Evolutionary conservation across 2,329 filamentous ascomycete genomes (phyloP).

Genomic region (Nothomitra cinnamomea): DNA sequence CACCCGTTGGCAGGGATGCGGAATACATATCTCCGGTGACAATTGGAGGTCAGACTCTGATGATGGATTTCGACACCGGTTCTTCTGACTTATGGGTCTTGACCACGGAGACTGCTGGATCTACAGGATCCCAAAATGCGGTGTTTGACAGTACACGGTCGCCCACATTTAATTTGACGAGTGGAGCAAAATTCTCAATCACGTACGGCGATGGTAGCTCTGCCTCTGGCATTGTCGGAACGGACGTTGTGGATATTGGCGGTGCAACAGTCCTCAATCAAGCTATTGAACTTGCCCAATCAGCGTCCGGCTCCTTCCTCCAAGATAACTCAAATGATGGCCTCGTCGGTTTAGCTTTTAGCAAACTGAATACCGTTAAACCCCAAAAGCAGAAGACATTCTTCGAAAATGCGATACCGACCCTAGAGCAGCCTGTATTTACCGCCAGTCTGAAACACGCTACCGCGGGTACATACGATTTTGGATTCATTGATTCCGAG

Average conservation of each 20-base stretch:
- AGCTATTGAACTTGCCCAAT: slow-evolving; percentile 48
- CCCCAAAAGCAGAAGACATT: slow-evolving; percentile 52
- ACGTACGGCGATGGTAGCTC: slow-evolving; percentile 51
- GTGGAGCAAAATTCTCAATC: slow-evolving; percentile 41
- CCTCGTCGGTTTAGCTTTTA: slow-evolving; percentile 53
- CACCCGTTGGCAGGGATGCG: slow-evolving; percentile 45
- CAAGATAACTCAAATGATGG: slow-evolving; percentile 45
- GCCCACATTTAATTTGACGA: slow-evolving; percentile 29
- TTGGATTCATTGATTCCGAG: slow-evolving; percentile 47
- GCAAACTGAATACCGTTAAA: slow-evolving; percentile 44
- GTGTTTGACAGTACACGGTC: slow-evolving; percentile 37
- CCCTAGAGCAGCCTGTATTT: slow-evolving; percentile 48
- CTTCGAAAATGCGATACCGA: slow-evolving; percentile 50
- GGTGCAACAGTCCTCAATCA: slow-evolving; percentile 43
- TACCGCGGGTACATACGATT: slow-evolving; percentile 50
- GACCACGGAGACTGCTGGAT: slow-evolving; percentile 33
- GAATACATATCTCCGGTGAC: slow-evolving; percentile 53
- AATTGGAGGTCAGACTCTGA: slow-evolving; percentile 52
- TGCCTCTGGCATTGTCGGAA: slow-evolving; percentile 46
- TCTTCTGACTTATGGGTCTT: slow-evolving; percentile 63
- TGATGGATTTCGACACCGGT: slow-evolving; percentile 60
- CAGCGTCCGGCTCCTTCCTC: slow-evolving; percentile 40
- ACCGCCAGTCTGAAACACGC: slow-evolving; percentile 49
- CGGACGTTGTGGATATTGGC: slow-evolving; percentile 50
- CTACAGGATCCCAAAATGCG: slow-evolving; percentile 31